Base-by-base conservation (phyloP, 2,329 filamentous ascomycete genomes). In the Ophiostoma populinum region DNA sequence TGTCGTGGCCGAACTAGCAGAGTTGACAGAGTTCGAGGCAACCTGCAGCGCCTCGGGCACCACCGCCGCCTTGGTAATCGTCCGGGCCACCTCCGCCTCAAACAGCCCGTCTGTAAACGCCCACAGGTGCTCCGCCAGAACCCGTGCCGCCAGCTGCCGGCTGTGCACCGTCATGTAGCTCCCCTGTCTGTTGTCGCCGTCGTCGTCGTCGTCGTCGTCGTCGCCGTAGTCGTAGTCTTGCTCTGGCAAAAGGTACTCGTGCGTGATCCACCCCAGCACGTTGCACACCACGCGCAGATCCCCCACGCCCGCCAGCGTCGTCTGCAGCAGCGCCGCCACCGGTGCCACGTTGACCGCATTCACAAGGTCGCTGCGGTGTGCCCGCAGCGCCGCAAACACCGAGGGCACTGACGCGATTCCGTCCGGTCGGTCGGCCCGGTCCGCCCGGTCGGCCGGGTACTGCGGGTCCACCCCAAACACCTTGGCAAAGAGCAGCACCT, bases 41-140 rank as follows among this genome's bases (percentile, higher is more conserved):
- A 70, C 64, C 39, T 63, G 65, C 2, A 72, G 52, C 1, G 61
- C 54, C 4, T 62, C 60, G 8, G 61, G 58, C 6, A 60, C 51
- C 2, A 69, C 49, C 1, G 55, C 44, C 10, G 59, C 63, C 45
- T 58, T 65, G 2, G 64, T 54, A 35, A 74, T 66, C 1, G 62
- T 63, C 49, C 64, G 70, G 2, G 57, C 55, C 9, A 73, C 59
- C 46, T 73, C 69, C 0, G 58, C 55, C 21, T 70, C 67, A 36
- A 74, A 74, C 0, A 56, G 52, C 7, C 46, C 54, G 45, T 74
- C 69, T 1, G 63, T 61, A 37, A 71, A 64, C 0, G 63, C 54
- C 69, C 69, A 74, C 2, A 74, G 50, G 32, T 71, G 61, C 37
- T 73, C 66, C 8, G 62, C 60, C 10, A 74, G 56, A 16, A 74